Evolutionary conservation across 2,329 filamentous ascomycete genomes (phyloP).

Genomic region (Trichothecium sympodiale): DNA sequence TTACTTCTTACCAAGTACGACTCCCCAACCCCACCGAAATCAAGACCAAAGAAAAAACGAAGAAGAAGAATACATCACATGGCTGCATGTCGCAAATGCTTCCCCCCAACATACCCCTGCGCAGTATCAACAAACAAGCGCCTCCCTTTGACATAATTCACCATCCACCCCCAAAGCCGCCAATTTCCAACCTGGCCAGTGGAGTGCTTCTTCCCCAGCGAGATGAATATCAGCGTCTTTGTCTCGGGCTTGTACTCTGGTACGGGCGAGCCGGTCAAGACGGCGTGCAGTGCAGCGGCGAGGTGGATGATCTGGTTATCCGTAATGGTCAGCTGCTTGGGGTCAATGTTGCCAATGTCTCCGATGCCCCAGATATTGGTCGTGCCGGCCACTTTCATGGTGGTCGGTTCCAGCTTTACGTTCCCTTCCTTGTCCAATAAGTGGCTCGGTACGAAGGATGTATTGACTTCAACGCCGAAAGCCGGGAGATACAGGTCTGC

Average conservation of each 20-base stretch:
- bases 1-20: too few relatives aligned
- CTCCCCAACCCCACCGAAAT: too few relatives aligned
- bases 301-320: conserved; percentile 21
- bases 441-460: conserved; percentile 21
- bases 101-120: conserved; percentile 9
- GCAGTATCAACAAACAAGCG: conserved; percentile 20
- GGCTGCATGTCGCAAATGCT: too few relatives aligned
- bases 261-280: conserved; percentile 9
- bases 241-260: conserved; percentile 25
- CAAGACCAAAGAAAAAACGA: too few relatives aligned
- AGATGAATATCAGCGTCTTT: conserved; percentile 15
- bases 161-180: conserved; percentile 19
- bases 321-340: conserved; percentile 22
- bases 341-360: conserved; percentile 28
- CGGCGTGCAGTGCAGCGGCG: conserved; percentile 16
- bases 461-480: conserved; percentile 31
- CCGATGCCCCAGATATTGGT: conserved; percentile 30
- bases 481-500: conserved; percentile 32
- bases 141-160: conserved; percentile 21
- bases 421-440: conserved; percentile 21
- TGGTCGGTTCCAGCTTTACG: conserved; percentile 18
- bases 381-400: conserved; percentile 18
- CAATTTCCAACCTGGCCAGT: conserved; percentile 21
- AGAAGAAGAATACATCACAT: too few relatives aligned
- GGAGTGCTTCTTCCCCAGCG: conserved; percentile 15